phyloP scores from a whole-genome alignment of 2,329 filamentous ascomycete genomes.

The Ophiosphaerella narmari region DNA sequence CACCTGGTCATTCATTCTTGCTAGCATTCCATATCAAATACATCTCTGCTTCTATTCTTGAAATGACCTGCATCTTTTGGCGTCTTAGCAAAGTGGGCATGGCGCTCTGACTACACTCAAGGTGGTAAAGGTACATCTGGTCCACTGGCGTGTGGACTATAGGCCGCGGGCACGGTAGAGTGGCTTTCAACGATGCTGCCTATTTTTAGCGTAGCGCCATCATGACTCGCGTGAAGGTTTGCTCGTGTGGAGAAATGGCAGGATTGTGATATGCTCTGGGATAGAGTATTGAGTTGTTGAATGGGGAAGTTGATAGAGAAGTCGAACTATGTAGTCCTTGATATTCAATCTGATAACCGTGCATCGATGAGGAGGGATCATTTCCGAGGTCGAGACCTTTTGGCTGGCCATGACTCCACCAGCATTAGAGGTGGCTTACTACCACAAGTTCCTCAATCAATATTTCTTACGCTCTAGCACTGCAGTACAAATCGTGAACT shows the following conservation, averaged over 20 bases:
- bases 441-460: too few species aligned
- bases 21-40: neutral
- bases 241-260: too few species aligned
- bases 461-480: too few species aligned
- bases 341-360: neutral
- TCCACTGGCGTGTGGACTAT: neutral
- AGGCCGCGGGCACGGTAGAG: neutral
- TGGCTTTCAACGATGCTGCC: slow-evolving; percentile 1
- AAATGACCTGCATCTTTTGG: slow-evolving; percentile 3
- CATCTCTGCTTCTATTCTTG: slow-evolving; percentile 10
- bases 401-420: too few species aligned
- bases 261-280: too few species aligned
- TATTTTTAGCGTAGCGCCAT: slow-evolving; percentile 17
- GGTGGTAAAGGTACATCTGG: neutral
- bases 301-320: slow-evolving; percentile 1
- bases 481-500: too few species aligned
- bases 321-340: neutral
- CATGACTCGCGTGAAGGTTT: slow-evolving; percentile 6
- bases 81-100: slow-evolving; percentile 3
- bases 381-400: neutral
- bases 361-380: neutral
- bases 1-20: slow-evolving; percentile 11
- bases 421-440: too few species aligned
- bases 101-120: slow-evolving; percentile 3
- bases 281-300: neutral